A percentile compares a stretch with the other conserved stretches of the same genome.
These are phyloP conservation scores for Mucor lusitanicus DNA, from an alignment of 371 early-diverging fungal genomes.

Conservation along the genomic window DNA sequence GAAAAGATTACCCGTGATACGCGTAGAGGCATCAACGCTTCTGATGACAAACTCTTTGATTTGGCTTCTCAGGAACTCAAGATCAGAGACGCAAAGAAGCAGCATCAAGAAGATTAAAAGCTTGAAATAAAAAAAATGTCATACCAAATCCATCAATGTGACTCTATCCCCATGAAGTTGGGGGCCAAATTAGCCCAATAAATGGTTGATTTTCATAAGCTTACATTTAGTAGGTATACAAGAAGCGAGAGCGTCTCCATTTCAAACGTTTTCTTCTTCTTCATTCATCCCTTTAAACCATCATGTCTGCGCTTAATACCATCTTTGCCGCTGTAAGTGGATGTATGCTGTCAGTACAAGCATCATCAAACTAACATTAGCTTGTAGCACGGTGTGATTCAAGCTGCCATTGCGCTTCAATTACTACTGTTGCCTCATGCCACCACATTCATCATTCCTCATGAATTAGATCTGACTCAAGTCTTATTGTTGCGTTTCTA, in stretches of 20 bases:
- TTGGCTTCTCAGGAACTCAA: background rate
- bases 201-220: background rate
- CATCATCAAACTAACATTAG: background rate
- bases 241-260: background rate
- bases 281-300: background rate
- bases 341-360: background rate
- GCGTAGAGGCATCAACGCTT: background rate
- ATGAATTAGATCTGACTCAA: constrained; percentile 17
- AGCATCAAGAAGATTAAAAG: background rate
- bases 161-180: background rate
- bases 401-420: constrained; percentile 24
- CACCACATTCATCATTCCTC: constrained; percentile 9
- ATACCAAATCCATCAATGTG: background rate
- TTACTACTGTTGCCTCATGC: constrained; percentile 29
- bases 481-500: constrained; percentile 28
- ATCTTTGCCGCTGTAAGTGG: constrained; percentile 24
- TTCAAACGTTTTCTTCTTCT: background rate
- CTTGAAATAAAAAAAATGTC: background rate
- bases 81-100: background rate
- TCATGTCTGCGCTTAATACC: constrained; percentile 21
- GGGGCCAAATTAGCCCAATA: background rate
- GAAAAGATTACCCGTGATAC: background rate
- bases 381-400: constrained; percentile 33
- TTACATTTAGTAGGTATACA: too few species aligned
- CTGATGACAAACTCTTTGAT: background rate